Evolutionary conservation across 352 stramenopile species (phyloP).

Genomic region (Thalassiosira ordinaria): DNA sequence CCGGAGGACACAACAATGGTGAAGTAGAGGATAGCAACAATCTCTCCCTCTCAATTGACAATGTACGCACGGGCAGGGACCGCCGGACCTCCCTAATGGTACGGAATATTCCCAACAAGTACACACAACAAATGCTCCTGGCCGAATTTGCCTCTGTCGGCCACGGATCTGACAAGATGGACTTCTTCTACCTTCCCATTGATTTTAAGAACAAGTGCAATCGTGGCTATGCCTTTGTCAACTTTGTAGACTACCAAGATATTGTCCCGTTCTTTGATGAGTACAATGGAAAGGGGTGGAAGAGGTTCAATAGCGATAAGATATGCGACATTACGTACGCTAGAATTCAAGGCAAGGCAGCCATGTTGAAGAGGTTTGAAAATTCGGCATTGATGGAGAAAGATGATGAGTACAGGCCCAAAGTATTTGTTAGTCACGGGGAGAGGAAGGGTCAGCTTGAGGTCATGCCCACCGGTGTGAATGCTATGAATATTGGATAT

Average conservation of each 20-base stretch:
- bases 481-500: no score
- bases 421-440: constrained; percentile 75
- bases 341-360: constrained; percentile 95
- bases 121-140: constrained; percentile 99
- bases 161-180: constrained; percentile 90
- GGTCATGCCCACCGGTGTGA: constrained; percentile 21
- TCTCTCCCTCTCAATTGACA: constrained; percentile 74
- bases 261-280: constrained; percentile 86
- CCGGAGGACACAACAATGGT: constrained; percentile 1
- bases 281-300: constrained; percentile 91
- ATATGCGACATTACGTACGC: constrained; percentile 99
- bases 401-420: constrained; percentile 83
- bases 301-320: constrained; percentile 99
- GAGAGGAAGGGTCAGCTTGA: constrained; percentile 57
- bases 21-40: constrained; percentile 66
- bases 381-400: constrained; percentile 92
- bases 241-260: constrained; percentile 93
- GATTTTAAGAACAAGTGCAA: constrained; percentile 99
- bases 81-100: constrained; percentile 99
- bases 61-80: constrained; percentile 89
- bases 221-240: constrained; percentile 99
- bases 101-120: constrained; percentile 99
- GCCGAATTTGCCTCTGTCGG: constrained; percentile 94
- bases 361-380: constrained; percentile 98
- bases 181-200: constrained; percentile 99